These are phyloP conservation scores for Xylaria sp. DNA, from an alignment of 2,329 filamentous ascomycete species.

Conservation along the genomic window DNA sequence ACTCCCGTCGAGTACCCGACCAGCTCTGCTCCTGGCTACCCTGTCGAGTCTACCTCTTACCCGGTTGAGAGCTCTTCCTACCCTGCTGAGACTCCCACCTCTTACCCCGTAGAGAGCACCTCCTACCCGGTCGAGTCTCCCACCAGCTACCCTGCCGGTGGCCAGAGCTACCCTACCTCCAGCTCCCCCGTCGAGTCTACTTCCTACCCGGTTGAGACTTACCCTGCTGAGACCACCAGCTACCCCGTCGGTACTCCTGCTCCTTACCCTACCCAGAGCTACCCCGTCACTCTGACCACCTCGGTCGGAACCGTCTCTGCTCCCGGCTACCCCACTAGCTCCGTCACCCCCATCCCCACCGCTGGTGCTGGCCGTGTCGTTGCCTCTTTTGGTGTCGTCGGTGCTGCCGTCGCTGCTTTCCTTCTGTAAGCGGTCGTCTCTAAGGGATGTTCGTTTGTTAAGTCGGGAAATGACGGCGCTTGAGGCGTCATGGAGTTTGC, in stretches of 20 bases:
- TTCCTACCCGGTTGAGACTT: slow-evolving; percentile 28
- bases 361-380: slow-evolving; percentile 36
- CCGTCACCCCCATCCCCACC: slow-evolving; percentile 37
- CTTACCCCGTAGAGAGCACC: slow-evolving; percentile 18
- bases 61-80: slow-evolving; percentile 12
- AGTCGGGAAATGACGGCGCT: slow-evolving; percentile 31
- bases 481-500: slow-evolving; percentile 37
- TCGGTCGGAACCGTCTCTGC: slow-evolving; percentile 34
- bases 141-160: slow-evolving; percentile 28
- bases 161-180: slow-evolving; percentile 26
- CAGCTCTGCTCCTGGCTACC: slow-evolving; percentile 29
- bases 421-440: slow-evolving; percentile 35
- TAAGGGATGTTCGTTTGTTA: slow-evolving; percentile 12
- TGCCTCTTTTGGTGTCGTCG: slow-evolving; percentile 39
- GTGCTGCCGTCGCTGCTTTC: slow-evolving; percentile 36
- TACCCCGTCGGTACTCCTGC: slow-evolving; percentile 28
- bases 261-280: slow-evolving; percentile 36
- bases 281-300: slow-evolving; percentile 36
- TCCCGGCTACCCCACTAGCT: slow-evolving; percentile 25
- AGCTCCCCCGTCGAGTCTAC: slow-evolving; percentile 10
- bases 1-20: slow-evolving; percentile 18
- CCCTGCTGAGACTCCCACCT: slow-evolving; percentile 9
- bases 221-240: slow-evolving; percentile 23
- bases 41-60: slow-evolving; percentile 28
- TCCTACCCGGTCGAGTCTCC: slow-evolving; percentile 26